Conservation (phyloP, 495 filamentous ascomycete species). For the Penicillium arizonense region DNA sequence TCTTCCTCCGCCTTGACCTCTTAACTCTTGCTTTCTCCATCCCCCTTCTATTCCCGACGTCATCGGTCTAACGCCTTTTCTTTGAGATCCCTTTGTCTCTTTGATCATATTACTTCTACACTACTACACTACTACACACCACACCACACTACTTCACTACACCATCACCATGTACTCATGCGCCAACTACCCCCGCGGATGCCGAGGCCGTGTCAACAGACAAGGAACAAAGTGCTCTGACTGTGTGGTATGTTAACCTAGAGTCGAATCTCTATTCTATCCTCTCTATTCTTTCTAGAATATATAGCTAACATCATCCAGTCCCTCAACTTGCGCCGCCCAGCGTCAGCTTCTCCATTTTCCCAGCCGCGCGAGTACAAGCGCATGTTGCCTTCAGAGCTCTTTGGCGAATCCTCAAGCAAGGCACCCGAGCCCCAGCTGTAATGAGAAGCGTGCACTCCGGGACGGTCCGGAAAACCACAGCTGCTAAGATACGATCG, state of each 20-base stretch:
- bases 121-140: no score
- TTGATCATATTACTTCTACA: background rate
- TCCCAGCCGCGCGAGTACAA: constrained; percentile 46
- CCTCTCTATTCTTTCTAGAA: background rate
- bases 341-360: constrained; percentile 41
- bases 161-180: constrained; percentile 45
- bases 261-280: background rate
- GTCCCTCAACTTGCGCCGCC: constrained; percentile 44
- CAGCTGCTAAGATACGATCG: background rate
- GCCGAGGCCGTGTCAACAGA: constrained; percentile 47
- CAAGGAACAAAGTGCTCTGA: constrained; percentile 45
- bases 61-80: background rate
- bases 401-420: constrained; percentile 30
- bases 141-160: background rate
- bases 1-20: background rate
- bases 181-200: constrained; percentile 51
- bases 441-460: constrained; percentile 5
- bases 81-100: background rate
- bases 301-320: constrained; percentile 2
- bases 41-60: constrained; percentile 6
- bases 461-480: constrained; percentile 10
- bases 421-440: constrained; percentile 22
- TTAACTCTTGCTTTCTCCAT: background rate
- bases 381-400: constrained; percentile 39
- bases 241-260: constrained; percentile 41